phyloP scores from a whole-genome alignment of 306 rosid genomes.

The Vicia faba region DNA sequence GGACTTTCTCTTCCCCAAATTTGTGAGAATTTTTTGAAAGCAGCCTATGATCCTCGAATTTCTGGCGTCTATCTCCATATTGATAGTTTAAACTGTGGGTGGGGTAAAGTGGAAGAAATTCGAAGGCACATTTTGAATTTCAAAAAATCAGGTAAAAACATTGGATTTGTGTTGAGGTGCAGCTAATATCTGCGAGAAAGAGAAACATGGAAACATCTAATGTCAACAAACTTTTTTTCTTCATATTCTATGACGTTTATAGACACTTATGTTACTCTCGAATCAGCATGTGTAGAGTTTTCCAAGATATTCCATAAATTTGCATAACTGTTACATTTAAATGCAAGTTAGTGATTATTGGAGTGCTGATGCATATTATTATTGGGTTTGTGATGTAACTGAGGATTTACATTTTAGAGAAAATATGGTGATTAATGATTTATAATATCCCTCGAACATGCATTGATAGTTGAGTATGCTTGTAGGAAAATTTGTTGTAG shows the following conservation, averaged over 20 bases:
- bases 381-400: not conserved
- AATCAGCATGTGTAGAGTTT: constrained; percentile 13
- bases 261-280: constrained; percentile 15
- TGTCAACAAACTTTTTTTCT: constrained; percentile 4
- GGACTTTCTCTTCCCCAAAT: constrained; percentile 89
- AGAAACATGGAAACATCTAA: constrained; percentile 20
- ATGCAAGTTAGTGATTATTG: constrained; percentile 9
- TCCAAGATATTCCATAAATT: constrained; percentile 9
- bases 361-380: constrained; percentile 6
- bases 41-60: constrained; percentile 89
- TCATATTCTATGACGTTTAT: not conserved
- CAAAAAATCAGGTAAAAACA: constrained; percentile 74
- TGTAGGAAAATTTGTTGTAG: constrained; percentile 84
- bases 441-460: constrained; percentile 23
- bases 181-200: constrained; percentile 7
- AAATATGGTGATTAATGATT: constrained; percentile 26
- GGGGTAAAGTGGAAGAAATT: constrained; percentile 97
- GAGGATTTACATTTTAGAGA: not conserved
- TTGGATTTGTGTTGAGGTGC: constrained; percentile 2
- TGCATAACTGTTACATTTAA: not conserved
- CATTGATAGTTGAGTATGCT: constrained; percentile 39
- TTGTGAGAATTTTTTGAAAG: constrained; percentile 88
- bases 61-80: constrained; percentile 83
- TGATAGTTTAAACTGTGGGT: constrained; percentile 79
- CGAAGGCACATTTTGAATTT: constrained; percentile 86